Evolutionary conservation across 2,329 filamentous ascomycete species (phyloP).

Genomic region (Neonectria neomacrospora): DNA sequence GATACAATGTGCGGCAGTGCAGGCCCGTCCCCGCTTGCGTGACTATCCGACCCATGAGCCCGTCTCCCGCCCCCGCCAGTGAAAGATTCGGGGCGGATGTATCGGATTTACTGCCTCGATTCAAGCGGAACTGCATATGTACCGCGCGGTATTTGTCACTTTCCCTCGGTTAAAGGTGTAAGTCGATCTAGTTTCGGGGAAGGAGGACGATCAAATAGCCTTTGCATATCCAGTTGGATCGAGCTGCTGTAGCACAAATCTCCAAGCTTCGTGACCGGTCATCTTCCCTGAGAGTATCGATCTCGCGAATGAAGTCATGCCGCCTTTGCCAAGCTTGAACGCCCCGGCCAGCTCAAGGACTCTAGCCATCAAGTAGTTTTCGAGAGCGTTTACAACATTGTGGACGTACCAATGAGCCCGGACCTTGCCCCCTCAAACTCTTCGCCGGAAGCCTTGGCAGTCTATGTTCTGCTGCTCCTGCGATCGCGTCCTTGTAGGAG

Average conservation of each 20-base stretch:
- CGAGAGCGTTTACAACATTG: conserved; percentile 14
- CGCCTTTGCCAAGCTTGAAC: conserved; percentile 36
- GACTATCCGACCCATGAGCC: not conserved
- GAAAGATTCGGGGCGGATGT: not conserved
- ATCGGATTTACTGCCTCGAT: not conserved
- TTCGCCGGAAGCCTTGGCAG: conserved; percentile 46
- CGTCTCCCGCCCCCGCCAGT: not conserved
- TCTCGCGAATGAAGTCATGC: conserved; percentile 31
- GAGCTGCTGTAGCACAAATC: too few relatives aligned
- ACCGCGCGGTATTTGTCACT: not conserved
- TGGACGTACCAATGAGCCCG: conserved; percentile 50
- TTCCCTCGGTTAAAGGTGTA: not conserved
- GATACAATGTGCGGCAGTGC: not conserved
- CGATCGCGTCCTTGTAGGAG: conserved; percentile 54
- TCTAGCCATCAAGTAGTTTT: conserved; percentile 23
- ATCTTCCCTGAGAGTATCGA: conserved; percentile 12
- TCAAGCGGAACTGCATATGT: not conserved
- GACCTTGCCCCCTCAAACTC: conserved; percentile 56
- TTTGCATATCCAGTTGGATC: too few relatives aligned
- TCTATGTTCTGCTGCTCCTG: conserved; percentile 56
- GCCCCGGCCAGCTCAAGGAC: conserved; percentile 25
- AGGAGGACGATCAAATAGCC: not conserved
- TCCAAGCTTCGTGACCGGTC: not conserved
- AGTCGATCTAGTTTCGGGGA: not conserved
- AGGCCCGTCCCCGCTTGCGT: not conserved